These are phyloP conservation scores for Irpex rosettiformis DNA, from an alignment of 1,284 basidiomycete species.

Conservation along the genomic window DNA sequence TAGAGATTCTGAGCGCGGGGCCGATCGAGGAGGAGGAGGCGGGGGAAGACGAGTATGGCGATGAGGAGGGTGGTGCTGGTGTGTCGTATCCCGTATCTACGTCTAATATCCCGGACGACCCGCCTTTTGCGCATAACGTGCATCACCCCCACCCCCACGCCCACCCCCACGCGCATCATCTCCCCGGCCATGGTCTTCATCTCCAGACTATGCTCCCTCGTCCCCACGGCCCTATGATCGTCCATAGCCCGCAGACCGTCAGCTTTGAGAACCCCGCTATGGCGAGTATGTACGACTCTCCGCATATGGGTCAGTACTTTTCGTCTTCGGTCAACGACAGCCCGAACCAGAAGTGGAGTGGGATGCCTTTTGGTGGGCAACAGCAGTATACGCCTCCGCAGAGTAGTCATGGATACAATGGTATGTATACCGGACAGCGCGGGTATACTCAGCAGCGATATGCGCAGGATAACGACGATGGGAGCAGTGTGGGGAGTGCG, in stretches of 20 bases:
- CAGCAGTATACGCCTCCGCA: constrained; percentile 34
- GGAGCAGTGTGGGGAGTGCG: constrained; percentile 33
- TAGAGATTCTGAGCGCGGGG: constrained; percentile 56
- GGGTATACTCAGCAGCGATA: no score
- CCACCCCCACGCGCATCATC: constrained; percentile 20
- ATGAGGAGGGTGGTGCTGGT: constrained; percentile 21
- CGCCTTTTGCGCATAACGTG: constrained; percentile 29
- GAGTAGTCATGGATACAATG: constrained; percentile 26
- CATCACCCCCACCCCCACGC: constrained; percentile 18
- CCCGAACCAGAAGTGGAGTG: constrained; percentile 1
- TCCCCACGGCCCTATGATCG: constrained; percentile 29
- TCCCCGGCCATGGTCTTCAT: constrained; percentile 21
- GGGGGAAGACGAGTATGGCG: constrained; percentile 35
- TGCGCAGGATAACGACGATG: constrained; percentile 38
- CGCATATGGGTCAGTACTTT: constrained; percentile 25
- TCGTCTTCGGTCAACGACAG: constrained; percentile 16
- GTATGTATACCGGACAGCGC: no score
- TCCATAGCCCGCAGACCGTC: constrained; percentile 28
- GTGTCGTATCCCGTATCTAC: no score
- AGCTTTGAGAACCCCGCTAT: constrained; percentile 36
- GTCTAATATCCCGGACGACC: constrained; percentile 19
- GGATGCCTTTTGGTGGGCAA: constrained; percentile 16
- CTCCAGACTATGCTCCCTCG: constrained; percentile 31
- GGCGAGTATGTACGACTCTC: constrained; percentile 31
- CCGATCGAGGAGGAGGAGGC: constrained; percentile 59